Conservation (phyloP, 768 basidiomycete species). For the Leccinum fibrillosum region DNA sequence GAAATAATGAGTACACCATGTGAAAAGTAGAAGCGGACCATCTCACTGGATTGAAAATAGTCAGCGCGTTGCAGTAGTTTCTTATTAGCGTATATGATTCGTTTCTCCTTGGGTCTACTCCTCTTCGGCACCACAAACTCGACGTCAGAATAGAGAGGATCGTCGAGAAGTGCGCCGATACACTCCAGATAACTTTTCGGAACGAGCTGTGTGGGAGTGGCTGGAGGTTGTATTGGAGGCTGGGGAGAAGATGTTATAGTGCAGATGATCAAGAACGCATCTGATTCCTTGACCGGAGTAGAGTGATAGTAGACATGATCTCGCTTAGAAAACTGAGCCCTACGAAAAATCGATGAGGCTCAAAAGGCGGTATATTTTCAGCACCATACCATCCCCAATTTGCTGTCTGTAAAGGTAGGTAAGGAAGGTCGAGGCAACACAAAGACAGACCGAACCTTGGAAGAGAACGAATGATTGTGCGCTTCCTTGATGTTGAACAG, state of each 20-base stretch:
- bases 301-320: slow-evolving; percentile 66
- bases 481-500: slow-evolving; percentile 73
- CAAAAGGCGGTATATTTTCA: neutral
- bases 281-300: slow-evolving; percentile 47
- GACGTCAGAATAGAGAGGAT: slow-evolving; percentile 82
- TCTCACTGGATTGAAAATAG: slow-evolving; percentile 73
- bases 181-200: slow-evolving; percentile 66
- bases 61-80: slow-evolving; percentile 67
- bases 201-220: slow-evolving; percentile 49
- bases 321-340: slow-evolving; percentile 78
- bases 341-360: slow-evolving; percentile 23
- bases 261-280: slow-evolving; percentile 75
- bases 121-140: slow-evolving; percentile 68
- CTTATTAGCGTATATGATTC: slow-evolving; percentile 64
- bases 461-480: slow-evolving; percentile 77
- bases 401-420: slow-evolving; percentile 49
- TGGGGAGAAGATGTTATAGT: slow-evolving; percentile 69
- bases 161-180: slow-evolving; percentile 73
- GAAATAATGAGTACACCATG: neutral
- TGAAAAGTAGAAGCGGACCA: neutral
- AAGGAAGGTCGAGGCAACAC: slow-evolving; percentile 5
- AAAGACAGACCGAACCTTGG: slow-evolving; percentile 42
- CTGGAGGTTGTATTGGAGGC: slow-evolving; percentile 43
- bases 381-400: slow-evolving; percentile 80
- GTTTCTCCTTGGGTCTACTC: slow-evolving; percentile 34